Conservation (phyloP, 1,284 basidiomycete species). For the Kwoniella shivajii region DNA sequence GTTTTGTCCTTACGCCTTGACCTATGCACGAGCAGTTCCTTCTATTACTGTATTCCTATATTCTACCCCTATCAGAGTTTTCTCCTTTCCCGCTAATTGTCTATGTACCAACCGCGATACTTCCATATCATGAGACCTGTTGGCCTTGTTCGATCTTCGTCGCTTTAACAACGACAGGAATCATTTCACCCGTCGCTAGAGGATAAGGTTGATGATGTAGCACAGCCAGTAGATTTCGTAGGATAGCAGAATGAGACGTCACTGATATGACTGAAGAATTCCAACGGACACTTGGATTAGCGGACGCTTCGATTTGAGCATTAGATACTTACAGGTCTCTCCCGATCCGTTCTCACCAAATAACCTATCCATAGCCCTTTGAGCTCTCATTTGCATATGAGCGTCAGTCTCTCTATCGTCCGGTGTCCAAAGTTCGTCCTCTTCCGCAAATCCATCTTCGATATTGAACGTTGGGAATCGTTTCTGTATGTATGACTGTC, state of each 20-base stretch:
- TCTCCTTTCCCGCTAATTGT: no score
- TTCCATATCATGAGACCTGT: background rate
- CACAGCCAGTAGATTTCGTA: conserved; percentile 50
- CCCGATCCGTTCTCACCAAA: conserved; percentile 58
- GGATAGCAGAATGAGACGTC: conserved; percentile 56
- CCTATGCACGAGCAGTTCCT: no score
- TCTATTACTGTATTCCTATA: no score
- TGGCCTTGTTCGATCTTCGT: conserved; percentile 20
- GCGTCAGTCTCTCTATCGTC: conserved; percentile 66
- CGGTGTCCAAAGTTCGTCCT: conserved; percentile 69
- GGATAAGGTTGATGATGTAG: conserved; percentile 50
- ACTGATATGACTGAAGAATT: conserved; percentile 51
- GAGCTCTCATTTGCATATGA: conserved; percentile 63
- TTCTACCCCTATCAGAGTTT: no score
- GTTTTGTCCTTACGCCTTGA: no score
- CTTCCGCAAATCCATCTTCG: conserved; percentile 69
- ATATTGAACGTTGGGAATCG: conserved; percentile 67
- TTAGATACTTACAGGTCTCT: conserved; percentile 59
- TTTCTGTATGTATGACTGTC: conserved; percentile 59
- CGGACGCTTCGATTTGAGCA: background rate
- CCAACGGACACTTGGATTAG: background rate
- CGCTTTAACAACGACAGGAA: conserved; percentile 51
- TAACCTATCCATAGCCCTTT: conserved; percentile 64
- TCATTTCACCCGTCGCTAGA: conserved; percentile 53
- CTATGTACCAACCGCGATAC: no score